Percentiles rank a stretch among this genome's conserved stretches.
phyloP scores from a whole-genome alignment of 108 stramenopile genomes.

The Mayamaea pseudoterrestris region DNA sequence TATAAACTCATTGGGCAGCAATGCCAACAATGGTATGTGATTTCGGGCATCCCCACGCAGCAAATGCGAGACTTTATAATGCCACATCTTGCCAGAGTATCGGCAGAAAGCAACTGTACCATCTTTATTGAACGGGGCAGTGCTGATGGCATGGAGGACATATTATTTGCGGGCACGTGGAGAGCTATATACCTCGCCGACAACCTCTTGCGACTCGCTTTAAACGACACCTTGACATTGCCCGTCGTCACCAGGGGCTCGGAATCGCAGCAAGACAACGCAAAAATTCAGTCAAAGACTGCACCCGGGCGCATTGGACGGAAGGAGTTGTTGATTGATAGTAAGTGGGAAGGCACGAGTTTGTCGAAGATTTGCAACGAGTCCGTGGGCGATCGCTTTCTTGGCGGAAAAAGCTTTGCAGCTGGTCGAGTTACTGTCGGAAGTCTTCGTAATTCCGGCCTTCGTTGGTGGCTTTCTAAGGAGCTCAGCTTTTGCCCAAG shows the following conservation, averaged over 20 bases:
- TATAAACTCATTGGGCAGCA: conserved; percentile 35
- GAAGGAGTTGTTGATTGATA: conserved; percentile 29
- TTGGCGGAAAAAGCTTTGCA: conserved; percentile 55
- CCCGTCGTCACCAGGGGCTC: conserved; percentile 4
- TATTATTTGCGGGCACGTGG: conserved; percentile 65
- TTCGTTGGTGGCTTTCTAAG: conserved; percentile 77
- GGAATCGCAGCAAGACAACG: conserved; percentile 9
- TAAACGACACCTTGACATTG: conserved; percentile 2
- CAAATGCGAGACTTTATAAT: conserved; percentile 36
- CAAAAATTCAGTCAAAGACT: conserved; percentile 40
- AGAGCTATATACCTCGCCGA: conserved; percentile 60
- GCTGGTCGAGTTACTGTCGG: conserved; percentile 44
- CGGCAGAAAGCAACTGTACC: conserved; percentile 57
- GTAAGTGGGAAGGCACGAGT: conserved; percentile 47
- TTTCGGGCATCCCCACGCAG: conserved; percentile 19
- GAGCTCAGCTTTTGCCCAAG: conserved; percentile 45
- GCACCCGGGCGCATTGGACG: conserved; percentile 46
- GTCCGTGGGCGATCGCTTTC: too few species aligned
- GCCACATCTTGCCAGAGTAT: conserved; percentile 43
- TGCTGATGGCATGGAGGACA: conserved; percentile 20
- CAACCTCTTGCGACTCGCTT: conserved; percentile 23
- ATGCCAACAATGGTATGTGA: conserved; percentile 22
- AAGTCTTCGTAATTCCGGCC: conserved; percentile 38
- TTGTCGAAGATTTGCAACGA: too few species aligned
- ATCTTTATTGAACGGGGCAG: conserved; percentile 38